Conservation (phyloP, 2,329 filamentous ascomycete genomes). For the Phialophora chinensis region DNA sequence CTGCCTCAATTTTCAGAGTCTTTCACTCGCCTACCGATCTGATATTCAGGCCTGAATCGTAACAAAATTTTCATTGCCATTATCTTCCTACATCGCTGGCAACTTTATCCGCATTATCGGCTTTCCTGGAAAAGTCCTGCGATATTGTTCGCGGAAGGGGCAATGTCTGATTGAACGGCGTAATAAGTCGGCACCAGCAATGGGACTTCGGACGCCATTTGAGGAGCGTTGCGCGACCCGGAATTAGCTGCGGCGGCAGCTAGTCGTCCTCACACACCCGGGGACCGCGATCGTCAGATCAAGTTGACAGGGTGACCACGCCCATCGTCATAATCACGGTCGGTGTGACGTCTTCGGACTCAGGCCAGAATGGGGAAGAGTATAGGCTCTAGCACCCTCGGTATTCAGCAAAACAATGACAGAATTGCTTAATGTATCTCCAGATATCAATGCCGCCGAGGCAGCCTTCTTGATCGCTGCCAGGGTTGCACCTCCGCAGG, state of each 20-base stretch:
- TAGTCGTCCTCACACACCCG: background rate
- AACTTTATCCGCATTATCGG: too few species aligned
- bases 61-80: too few species aligned
- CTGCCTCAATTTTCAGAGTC: too few species aligned
- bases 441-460: conserved; percentile 43
- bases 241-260: background rate
- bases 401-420: conserved; percentile 71
- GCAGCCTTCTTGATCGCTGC: conserved; percentile 60
- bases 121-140: too few species aligned
- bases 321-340: background rate
- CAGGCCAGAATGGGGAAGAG: conserved; percentile 43
- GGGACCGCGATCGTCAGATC: background rate
- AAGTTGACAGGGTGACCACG: background rate
- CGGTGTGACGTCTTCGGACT: background rate
- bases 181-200: too few species aligned
- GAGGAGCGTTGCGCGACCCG: too few species aligned
- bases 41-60: too few species aligned
- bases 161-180: too few species aligned
- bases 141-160: too few species aligned
- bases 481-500: conserved; percentile 66
- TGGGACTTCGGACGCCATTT: too few species aligned
- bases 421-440: conserved; percentile 55
- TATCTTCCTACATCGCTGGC: too few species aligned
- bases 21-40: too few species aligned
- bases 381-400: conserved; percentile 65